These are phyloP conservation scores for Aspergillus kassunensis DNA, from an alignment of 495 filamentous ascomycete species.

Conservation along the genomic window DNA sequence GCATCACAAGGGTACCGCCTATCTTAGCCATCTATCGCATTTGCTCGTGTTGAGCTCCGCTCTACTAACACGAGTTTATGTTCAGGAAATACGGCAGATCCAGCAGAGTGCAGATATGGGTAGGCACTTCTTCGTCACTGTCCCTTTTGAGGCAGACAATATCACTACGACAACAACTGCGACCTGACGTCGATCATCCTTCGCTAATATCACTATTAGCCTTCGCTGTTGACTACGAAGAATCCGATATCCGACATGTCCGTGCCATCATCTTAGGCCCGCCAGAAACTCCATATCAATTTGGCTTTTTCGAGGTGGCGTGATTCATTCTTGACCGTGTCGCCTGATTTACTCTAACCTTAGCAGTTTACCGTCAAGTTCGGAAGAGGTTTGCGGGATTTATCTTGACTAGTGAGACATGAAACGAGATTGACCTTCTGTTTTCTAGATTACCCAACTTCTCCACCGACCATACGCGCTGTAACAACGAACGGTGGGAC, in stretches of 20 bases:
- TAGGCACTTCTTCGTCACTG: conserved; percentile 38
- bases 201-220: conserved; percentile 48
- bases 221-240: conserved; percentile 78
- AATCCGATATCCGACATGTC: conserved; percentile 84
- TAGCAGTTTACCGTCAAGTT: conserved; percentile 25
- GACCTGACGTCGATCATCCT: neutral
- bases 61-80: conserved; percentile 16
- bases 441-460: conserved; percentile 75
- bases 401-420: neutral
- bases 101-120: conserved; percentile 78
- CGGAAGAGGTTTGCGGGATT: conserved; percentile 6
- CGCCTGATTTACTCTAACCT: neutral
- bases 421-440: neutral
- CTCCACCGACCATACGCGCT: conserved; percentile 68
- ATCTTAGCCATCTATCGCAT: conserved; percentile 9
- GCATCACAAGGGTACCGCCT: conserved; percentile 67
- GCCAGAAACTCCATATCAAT: conserved; percentile 93
- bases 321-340: neutral
- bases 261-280: conserved; percentile 88
- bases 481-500: conserved; percentile 83
- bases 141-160: neutral
- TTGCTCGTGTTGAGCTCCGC: conserved; percentile 27
- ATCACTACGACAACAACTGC: neutral
- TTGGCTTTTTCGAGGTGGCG: conserved; percentile 90
- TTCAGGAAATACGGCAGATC: conserved; percentile 76